Base-by-base conservation (phyloP, 176 grass and related monocot species). In the Triticum monococcum region DNA sequence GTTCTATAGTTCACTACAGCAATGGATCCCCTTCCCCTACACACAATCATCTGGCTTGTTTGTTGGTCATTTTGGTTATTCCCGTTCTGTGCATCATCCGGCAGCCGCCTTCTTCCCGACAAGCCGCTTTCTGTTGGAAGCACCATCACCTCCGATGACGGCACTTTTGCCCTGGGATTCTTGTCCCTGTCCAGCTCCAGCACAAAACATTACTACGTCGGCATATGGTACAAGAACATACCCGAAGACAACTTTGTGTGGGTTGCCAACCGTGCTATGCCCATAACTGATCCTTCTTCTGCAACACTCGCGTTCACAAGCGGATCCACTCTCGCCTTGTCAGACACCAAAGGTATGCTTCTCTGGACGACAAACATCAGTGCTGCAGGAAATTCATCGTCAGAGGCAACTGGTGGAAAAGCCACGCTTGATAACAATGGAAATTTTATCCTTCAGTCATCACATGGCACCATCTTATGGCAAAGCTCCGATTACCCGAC, bases 401-500 rank as follows among this genome's bases (percentile, higher is more conserved):
- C 18, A 9, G 17, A 81, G 24, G 26, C 32, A 66, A 20, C 22
- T n/a, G 8, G 65, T 17, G 26, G 40, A 59, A 4, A 12, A 60
- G 84, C 84, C 12, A 75, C 17, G 3, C 79, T 90, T 4, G 32
- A 57, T 2, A 67, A 87, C 12, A 73, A 3, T 13, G 79, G 89
- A 7, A 83, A 83, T 72, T 77, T 90, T 17, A 33, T 83, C 5
- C 84, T 90, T 3, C 36, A 31, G 28, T 75, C 73, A 52, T 9
- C 64, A 9, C 12, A 45, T 12, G 77, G 68, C 63, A 64, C 0
- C 11, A 30, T 67, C 2, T 13, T 90, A n/a, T 90, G 89, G 89
- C 79, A 89, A 52, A 86, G 88, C 59, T 89, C 86, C 12, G 83
- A 89, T 77, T 24, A 89, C 35, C 83, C 83, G 0, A 65, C 84